Percentiles rank a stretch among this genome's conserved stretches.
These are phyloP conservation scores for Sugiyamaella qingdaonensis DNA, from an alignment of 805 yeast genomes.

Conservation along the genomic window DNA sequence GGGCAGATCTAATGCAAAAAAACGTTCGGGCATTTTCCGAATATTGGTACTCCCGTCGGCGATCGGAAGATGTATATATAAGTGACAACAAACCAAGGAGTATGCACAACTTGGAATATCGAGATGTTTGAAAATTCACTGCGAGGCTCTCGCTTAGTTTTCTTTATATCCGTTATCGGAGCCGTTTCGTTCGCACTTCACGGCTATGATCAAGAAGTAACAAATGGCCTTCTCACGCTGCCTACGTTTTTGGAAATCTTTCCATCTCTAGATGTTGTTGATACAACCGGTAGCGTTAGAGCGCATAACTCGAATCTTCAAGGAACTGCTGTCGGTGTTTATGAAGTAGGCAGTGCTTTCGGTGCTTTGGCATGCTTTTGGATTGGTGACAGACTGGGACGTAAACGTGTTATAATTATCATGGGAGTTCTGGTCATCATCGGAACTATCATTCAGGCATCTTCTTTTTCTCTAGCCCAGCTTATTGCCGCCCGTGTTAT, in stretches of 20 bases:
- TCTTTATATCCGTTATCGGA: conserved; percentile 10
- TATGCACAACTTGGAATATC: not conserved
- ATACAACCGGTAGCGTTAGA: conserved; percentile 11
- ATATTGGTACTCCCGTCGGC: not conserved
- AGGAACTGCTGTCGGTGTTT: conserved; percentile 35
- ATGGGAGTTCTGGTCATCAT: conserved; percentile 51
- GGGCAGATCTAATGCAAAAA: not conserved
- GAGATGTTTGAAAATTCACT: conserved; percentile 1
- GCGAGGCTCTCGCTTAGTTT: not conserved
- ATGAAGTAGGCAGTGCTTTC: conserved; percentile 67
- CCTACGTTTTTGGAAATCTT: conserved; percentile 11
- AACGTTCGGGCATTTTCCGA: conserved; percentile 1
- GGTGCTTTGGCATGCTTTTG: conserved; percentile 59
- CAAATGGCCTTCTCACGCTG: conserved; percentile 16
- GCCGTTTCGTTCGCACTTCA: conserved; percentile 9
- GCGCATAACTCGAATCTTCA: conserved; percentile 26
- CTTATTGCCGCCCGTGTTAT: conserved; percentile 63
- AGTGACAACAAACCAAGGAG: not conserved
- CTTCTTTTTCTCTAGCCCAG: conserved; percentile 50
- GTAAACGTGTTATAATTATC: conserved; percentile 52
- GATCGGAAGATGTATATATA: not conserved
- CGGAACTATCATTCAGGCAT: conserved; percentile 14
- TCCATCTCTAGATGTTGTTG: conserved; percentile 13
- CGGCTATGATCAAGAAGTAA: conserved; percentile 19
- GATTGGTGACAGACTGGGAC: conserved; percentile 54